These are phyloP conservation scores for Trichophyton mentagrophytes DNA, from an alignment of 2,329 filamentous ascomycete species.

Conservation along the genomic window DNA sequence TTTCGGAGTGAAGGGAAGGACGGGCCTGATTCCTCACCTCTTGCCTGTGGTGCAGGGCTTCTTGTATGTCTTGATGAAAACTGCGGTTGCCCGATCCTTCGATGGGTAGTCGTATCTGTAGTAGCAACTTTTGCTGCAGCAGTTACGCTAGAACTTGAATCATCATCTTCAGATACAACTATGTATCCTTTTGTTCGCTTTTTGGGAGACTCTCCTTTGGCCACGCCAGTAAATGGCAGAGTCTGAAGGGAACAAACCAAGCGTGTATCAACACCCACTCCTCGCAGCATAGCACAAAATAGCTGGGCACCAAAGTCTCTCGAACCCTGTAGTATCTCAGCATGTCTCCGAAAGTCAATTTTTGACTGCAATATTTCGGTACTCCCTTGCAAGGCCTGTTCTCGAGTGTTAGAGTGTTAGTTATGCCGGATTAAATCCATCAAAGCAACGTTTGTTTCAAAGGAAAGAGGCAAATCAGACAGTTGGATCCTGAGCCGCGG, in stretches of 20 bases:
- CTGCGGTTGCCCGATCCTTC: constrained; percentile 26
- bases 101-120: constrained; percentile 10
- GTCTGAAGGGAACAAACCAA: constrained; percentile 85
- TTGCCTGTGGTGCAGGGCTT: constrained; percentile 7
- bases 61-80: constrained; percentile 10
- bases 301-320: constrained; percentile 81
- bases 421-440: not conserved
- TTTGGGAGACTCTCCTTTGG: constrained; percentile 32
- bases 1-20: not conserved
- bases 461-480: constrained; percentile 13
- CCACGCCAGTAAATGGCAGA: constrained; percentile 50
- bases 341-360: constrained; percentile 59
- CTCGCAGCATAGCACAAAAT: constrained; percentile 74
- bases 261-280: constrained; percentile 66
- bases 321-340: constrained; percentile 60
- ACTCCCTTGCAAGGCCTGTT: constrained; percentile 32
- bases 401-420: constrained; percentile 2
- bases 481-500: constrained; percentile 46
- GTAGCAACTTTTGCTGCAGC: constrained; percentile 6
- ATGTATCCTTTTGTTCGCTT: constrained; percentile 29
- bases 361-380: constrained; percentile 57
- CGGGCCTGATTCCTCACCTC: constrained; percentile 3
- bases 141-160: constrained; percentile 22
- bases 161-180: constrained; percentile 25
- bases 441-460: not conserved